Evolutionary conservation across 345 rosid species (phyloP).

Genomic region (Euphorbia peplus): DNA sequence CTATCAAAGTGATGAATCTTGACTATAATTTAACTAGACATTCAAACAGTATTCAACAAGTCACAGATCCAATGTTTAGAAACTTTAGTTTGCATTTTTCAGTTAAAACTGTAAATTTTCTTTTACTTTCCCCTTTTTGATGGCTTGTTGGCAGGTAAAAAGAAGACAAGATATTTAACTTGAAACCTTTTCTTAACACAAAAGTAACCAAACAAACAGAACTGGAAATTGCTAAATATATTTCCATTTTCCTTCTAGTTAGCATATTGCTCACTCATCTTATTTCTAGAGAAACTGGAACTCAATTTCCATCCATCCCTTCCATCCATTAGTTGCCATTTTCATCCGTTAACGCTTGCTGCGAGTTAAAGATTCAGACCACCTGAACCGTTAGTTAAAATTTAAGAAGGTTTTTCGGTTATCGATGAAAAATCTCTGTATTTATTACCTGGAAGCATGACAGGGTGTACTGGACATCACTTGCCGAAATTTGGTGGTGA

Average conservation of each 20-base stretch:
- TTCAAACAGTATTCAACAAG: too few relatives aligned
- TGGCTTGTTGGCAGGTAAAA: too few relatives aligned
- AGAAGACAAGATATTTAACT: too few relatives aligned
- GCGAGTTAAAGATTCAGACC: conserved; percentile 19
- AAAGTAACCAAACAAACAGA: neutral
- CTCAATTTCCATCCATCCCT: neutral
- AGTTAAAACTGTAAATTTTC: too few relatives aligned
- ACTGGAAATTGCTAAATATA: neutral
- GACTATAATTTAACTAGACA: too few relatives aligned
- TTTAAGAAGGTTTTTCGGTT: neutral
- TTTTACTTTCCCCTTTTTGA: neutral
- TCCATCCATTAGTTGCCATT: conserved; percentile 31
- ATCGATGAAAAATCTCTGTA: neutral
- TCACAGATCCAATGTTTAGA: too few relatives aligned
- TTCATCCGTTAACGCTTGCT: conserved; percentile 39
- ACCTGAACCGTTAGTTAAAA: neutral
- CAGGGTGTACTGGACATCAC: conserved; percentile 62
- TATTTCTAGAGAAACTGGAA: neutral
- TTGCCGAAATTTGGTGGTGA: conserved; percentile 77
- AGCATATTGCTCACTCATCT: neutral
- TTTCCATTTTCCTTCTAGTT: too few relatives aligned
- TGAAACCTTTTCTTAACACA: neutral
- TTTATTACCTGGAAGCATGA: conserved; percentile 62
- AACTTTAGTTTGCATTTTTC: too few relatives aligned
- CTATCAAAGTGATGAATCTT: too few relatives aligned